Percentiles rank a stretch among this genome's conserved stretches.
Conservation (phyloP, 2,329 filamentous ascomycete genomes). For the Aureobasidium leucospermi region DNA sequence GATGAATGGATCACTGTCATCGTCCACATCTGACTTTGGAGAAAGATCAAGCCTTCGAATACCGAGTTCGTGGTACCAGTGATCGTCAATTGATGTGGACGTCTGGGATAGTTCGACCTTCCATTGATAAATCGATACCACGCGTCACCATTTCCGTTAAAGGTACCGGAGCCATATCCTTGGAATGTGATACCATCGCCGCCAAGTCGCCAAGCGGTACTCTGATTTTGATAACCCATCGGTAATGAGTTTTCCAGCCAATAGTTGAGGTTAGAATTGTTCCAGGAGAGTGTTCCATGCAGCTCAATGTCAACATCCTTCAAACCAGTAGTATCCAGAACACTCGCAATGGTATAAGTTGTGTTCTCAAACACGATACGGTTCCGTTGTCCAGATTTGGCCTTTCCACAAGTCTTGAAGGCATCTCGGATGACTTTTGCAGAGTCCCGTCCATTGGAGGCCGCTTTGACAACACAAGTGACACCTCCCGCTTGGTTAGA, state of each 20-base stretch:
- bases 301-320: slow-evolving; percentile 43
- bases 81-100: slow-evolving; percentile 49
- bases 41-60: slow-evolving; percentile 43
- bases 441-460: slow-evolving; percentile 10
- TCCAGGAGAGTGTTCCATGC: slow-evolving; percentile 40
- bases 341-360: slow-evolving; percentile 42
- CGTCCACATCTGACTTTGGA: slow-evolving; percentile 54
- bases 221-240: slow-evolving; percentile 50
- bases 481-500: not conserved
- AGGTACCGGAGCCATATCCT: slow-evolving; percentile 45
- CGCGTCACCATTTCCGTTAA: slow-evolving; percentile 53
- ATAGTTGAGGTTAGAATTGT: slow-evolving; percentile 37
- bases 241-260: slow-evolving; percentile 46
- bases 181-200: slow-evolving; percentile 45
- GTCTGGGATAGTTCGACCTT: slow-evolving; percentile 39
- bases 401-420: slow-evolving; percentile 42
- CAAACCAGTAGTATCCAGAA: slow-evolving; percentile 44
- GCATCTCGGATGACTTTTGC: slow-evolving; percentile 37
- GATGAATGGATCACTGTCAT: slow-evolving; percentile 46
- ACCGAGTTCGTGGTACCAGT: slow-evolving; percentile 42
- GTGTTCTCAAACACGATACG: slow-evolving; percentile 45
- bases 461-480: not conserved
- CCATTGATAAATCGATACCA: slow-evolving; percentile 48
- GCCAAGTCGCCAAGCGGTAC: slow-evolving; percentile 48
- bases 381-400: slow-evolving; percentile 30